phyloP scores from a whole-genome alignment of 2,329 filamentous ascomycete genomes.

The Escovopsis weberi region DNA sequence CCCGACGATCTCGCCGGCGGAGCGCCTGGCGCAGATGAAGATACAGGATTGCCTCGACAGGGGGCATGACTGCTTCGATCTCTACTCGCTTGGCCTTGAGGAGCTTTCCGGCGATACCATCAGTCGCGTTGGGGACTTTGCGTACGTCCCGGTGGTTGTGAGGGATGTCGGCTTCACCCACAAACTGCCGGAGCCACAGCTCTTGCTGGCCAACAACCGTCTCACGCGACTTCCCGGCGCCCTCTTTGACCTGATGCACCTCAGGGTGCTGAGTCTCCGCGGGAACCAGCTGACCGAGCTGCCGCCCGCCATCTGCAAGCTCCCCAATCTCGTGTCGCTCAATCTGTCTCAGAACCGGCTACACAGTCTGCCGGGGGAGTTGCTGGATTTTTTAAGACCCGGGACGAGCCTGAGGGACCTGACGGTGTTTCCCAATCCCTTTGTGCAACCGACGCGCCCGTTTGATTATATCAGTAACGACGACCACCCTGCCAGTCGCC shows the following conservation, averaged over 20 bases:
- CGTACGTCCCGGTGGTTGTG: conserved; percentile 37
- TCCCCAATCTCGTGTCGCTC: conserved; percentile 44
- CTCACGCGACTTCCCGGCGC: conserved; percentile 42
- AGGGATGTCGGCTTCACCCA: conserved; percentile 45
- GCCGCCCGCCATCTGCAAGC: conserved; percentile 41
- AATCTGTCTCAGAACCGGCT: conserved; percentile 53
- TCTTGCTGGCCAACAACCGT: conserved; percentile 47
- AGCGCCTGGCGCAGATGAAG: conserved; percentile 28
- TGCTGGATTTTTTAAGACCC: conserved; percentile 39
- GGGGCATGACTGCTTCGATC: conserved; percentile 44
- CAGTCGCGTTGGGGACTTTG: conserved; percentile 38
- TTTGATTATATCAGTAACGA: not conserved
- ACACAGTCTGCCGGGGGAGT: conserved; percentile 44
- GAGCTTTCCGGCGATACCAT: conserved; percentile 42
- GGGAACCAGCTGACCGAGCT: conserved; percentile 47
- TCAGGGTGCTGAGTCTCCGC: conserved; percentile 52
- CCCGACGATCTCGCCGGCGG: conserved; percentile 22
- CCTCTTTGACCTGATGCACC: conserved; percentile 45
- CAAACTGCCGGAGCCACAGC: conserved; percentile 41
- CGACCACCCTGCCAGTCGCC: conserved; percentile 2
- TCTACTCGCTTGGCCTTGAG: conserved; percentile 42
- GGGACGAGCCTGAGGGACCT: conserved; percentile 34
- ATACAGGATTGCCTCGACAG: conserved; percentile 42
- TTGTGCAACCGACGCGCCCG: conserved; percentile 27
- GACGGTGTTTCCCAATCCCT: conserved; percentile 49